Percentiles rank a stretch among this genome's conserved stretches.
Conservation (phyloP, 2,329 filamentous ascomycete genomes). For the Cercospora berteroae region DNA sequence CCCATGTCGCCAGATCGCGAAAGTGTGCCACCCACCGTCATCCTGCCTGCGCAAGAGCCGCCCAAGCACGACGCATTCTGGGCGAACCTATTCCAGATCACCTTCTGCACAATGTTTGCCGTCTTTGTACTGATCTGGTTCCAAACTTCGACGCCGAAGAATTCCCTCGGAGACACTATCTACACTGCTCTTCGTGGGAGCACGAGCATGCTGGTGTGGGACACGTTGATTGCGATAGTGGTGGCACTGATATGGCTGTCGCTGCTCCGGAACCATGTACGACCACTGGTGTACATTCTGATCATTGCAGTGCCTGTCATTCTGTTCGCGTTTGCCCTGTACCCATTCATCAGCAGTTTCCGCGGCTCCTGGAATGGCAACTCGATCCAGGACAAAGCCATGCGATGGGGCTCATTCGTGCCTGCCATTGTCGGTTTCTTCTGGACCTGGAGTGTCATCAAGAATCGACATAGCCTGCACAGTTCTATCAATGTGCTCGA, state of each 20-base stretch:
- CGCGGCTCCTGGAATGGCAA: slow-evolving; percentile 71
- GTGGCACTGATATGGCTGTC: slow-evolving; percentile 91
- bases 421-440: slow-evolving; percentile 70
- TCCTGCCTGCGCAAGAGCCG: slow-evolving; percentile 63
- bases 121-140: slow-evolving; percentile 88
- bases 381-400: slow-evolving; percentile 79
- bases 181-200: slow-evolving; percentile 85
- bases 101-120: slow-evolving; percentile 77
- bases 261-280: slow-evolving; percentile 80
- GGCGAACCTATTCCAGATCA: slow-evolving; percentile 84
- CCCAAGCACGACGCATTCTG: slow-evolving; percentile 88
- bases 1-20: slow-evolving; percentile 52
- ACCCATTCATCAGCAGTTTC: slow-evolving; percentile 87
- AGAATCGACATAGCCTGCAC: slow-evolving; percentile 74
- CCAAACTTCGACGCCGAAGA: slow-evolving; percentile 75
- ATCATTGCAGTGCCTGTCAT: slow-evolving; percentile 82
- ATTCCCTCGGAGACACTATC: slow-evolving; percentile 84
- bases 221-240: slow-evolving; percentile 84
- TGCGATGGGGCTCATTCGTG: slow-evolving; percentile 82
- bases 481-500: slow-evolving; percentile 87
- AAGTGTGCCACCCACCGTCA: slow-evolving; percentile 57
- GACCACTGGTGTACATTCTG: slow-evolving; percentile 76
- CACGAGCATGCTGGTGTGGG: slow-evolving; percentile 83
- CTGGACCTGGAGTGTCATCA: slow-evolving; percentile 82
- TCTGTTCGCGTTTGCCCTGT: slow-evolving; percentile 84